Evolutionary conservation across 192 early-diverging fungal genomes (phyloP).

Genomic region (Coemansia sp.): DNA sequence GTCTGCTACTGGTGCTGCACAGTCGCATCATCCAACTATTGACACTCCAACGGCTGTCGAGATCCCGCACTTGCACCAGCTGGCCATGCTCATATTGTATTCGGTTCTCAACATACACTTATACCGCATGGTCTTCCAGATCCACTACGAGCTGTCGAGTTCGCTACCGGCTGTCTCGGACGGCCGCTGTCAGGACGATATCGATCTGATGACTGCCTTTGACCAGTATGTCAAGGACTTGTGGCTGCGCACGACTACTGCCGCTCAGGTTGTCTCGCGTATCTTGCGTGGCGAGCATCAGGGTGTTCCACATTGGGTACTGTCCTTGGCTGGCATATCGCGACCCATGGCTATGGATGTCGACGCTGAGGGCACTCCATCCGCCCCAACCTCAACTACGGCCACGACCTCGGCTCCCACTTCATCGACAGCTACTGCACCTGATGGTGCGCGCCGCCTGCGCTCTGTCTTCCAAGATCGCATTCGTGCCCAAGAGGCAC

Average conservation of each 20-base stretch:
- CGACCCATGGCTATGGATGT: slow-evolving; percentile 3
- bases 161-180: slow-evolving; percentile 27
- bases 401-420: background rate
- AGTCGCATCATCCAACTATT: background rate
- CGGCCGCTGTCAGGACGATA: slow-evolving; percentile 35
- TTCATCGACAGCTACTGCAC: background rate
- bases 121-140: slow-evolving; percentile 56
- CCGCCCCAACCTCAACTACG: background rate
- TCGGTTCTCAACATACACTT: slow-evolving; percentile 52
- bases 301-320: slow-evolving; percentile 43
- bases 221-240: slow-evolving; percentile 45
- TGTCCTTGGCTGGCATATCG: slow-evolving; percentile 38
- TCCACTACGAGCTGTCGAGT: slow-evolving; percentile 52
- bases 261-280: slow-evolving; percentile 48
- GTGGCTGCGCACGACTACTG: slow-evolving; percentile 41
- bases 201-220: slow-evolving; percentile 36
- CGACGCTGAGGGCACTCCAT: background rate
- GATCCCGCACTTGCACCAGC: slow-evolving; percentile 49
- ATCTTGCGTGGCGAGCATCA: slow-evolving; percentile 52
- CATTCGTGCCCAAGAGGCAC: slow-evolving; percentile 42
- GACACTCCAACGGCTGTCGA: slow-evolving; percentile 25
- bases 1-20: background rate
- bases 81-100: slow-evolving; percentile 54
- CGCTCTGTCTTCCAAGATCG: slow-evolving; percentile 42
- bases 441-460: slow-evolving; percentile 14